Percentiles rank a stretch among this genome's conserved stretches.
Conservation (phyloP, 371 early-diverging fungal genomes). For the Rhizopus delemar region DNA sequence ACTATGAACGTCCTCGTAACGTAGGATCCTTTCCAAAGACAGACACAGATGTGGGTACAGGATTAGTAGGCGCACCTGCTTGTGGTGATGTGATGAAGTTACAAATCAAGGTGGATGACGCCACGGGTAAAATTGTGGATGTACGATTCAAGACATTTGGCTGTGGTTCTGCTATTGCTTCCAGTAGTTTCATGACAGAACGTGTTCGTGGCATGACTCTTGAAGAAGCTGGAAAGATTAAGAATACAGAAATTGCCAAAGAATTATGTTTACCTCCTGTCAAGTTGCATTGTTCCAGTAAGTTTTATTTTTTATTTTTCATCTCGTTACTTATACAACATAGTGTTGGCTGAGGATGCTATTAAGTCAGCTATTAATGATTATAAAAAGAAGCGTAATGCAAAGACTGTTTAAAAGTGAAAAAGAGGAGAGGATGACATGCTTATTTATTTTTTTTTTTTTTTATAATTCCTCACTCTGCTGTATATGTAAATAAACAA, state of each 20-base stretch:
- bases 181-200: constrained; percentile 92
- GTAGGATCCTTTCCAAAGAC: constrained; percentile 93
- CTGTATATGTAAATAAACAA: too few species aligned
- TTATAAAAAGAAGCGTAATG: constrained; percentile 69
- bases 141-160: constrained; percentile 99
- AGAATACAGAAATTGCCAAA: constrained; percentile 97
- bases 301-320: constrained; percentile 1
- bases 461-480: neutral
- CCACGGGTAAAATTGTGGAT: constrained; percentile 88
- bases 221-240: constrained; percentile 89
- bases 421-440: neutral
- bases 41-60: constrained; percentile 92
- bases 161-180: constrained; percentile 98
- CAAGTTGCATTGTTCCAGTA: constrained; percentile 98
- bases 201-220: constrained; percentile 93
- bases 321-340: neutral
- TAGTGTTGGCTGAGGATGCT: constrained; percentile 99
- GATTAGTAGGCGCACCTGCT: constrained; percentile 99
- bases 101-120: constrained; percentile 95
- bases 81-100: constrained; percentile 99
- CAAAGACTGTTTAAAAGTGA: neutral
- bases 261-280: constrained; percentile 97
- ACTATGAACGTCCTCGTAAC: constrained; percentile 96
- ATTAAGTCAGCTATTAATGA: constrained; percentile 97
- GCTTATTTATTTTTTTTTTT: neutral